Base-by-base conservation (phyloP, 2,329 filamentous ascomycete genomes). In the Colletotrichum zoysiae region DNA sequence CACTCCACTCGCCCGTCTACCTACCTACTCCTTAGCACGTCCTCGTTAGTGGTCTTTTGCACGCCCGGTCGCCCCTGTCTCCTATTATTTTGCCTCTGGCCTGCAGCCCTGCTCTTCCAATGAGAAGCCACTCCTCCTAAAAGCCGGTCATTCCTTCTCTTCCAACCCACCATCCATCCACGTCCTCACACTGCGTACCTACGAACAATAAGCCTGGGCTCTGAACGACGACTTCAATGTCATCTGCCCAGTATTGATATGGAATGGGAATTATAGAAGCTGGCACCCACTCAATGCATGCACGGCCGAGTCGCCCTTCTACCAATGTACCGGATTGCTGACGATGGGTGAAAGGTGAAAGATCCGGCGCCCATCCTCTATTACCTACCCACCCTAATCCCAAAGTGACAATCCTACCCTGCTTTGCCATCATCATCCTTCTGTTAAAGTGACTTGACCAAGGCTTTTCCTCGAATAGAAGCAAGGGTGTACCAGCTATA, bases 321-420 rank as follows among this genome's bases (percentile, higher is more conserved):
- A 55, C 46, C 59, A 71, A 70, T 60, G 56, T 64, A 60, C 59
- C 65, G 60, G n/a, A 59, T 42, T 44, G 57, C 64, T 58, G 50
- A 67, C 51, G n/a, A 18, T 59, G 23, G 26, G 26, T n/a, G 16
- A 44, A 60, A 23, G 16, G 20, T 50, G 44, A 20, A 35, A 23
- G 18, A 38, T 46, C 14, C 16, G 62, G 3, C 20, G 50, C 33
- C 18, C 55, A 18, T 68, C 58, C 50, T 33, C 50, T 60, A 26
- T 3, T 51, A n/a, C 12, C 26, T 51, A n/a, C 12, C 38, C 40
- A 35, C 40, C 65, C 65, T 20, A n/a, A 65, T 20, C 48, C 40
- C 57, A 63, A 53, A 53, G 38, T 56, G 38, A 46, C 30, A 56
- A 71, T 67, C 56, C 56, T 23, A 57, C 58, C 55, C 23, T 57